phyloP scores from a whole-genome alignment of 2,329 filamentous ascomycete species.

The Colletotrichum neosansevieriae region DNA sequence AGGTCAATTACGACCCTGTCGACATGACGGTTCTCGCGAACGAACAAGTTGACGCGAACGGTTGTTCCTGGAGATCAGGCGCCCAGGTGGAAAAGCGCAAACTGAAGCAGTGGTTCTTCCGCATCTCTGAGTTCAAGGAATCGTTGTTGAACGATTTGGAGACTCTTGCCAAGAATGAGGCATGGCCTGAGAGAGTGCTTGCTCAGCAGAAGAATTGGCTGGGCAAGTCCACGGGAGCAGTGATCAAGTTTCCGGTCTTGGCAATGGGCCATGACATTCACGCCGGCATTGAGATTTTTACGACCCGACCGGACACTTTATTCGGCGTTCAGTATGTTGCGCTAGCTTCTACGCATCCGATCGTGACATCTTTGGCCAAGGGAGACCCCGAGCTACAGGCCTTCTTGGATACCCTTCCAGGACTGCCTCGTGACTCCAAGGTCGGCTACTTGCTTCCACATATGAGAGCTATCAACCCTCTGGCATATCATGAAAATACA shows the following conservation, averaged over 20 bases:
- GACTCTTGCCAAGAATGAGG: slow-evolving; percentile 68
- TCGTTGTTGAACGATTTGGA: slow-evolving; percentile 79
- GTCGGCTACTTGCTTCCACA: slow-evolving; percentile 76
- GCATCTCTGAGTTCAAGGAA: slow-evolving; percentile 83
- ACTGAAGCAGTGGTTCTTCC: slow-evolving; percentile 91
- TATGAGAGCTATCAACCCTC: slow-evolving; percentile 73
- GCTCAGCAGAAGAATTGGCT: slow-evolving; percentile 91
- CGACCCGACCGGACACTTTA: slow-evolving; percentile 87
- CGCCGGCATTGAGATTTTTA: slow-evolving; percentile 78
- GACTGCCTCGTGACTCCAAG: slow-evolving; percentile 67
- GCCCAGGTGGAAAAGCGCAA: slow-evolving; percentile 84
- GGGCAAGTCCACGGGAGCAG: slow-evolving; percentile 80
- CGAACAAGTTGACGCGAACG: slow-evolving; percentile 90
- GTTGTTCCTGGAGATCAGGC: slow-evolving; percentile 87
- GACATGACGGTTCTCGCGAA: slow-evolving; percentile 92
- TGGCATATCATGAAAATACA: slow-evolving; percentile 66
- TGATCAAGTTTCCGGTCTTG: slow-evolving; percentile 76
- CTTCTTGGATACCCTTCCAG: slow-evolving; percentile 75
- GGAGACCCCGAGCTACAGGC: slow-evolving; percentile 71
- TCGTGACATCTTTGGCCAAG: slow-evolving; percentile 72
- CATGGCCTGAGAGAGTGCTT: slow-evolving; percentile 86
- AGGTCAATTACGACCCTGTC: slow-evolving; percentile 92
- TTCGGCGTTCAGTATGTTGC: slow-evolving; percentile 89
- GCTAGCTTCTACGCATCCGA: slow-evolving; percentile 77
- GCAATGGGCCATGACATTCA: slow-evolving; percentile 54